phyloP scores from a whole-genome alignment of 2,329 filamentous ascomycete species.

The Clonostachys solani region DNA sequence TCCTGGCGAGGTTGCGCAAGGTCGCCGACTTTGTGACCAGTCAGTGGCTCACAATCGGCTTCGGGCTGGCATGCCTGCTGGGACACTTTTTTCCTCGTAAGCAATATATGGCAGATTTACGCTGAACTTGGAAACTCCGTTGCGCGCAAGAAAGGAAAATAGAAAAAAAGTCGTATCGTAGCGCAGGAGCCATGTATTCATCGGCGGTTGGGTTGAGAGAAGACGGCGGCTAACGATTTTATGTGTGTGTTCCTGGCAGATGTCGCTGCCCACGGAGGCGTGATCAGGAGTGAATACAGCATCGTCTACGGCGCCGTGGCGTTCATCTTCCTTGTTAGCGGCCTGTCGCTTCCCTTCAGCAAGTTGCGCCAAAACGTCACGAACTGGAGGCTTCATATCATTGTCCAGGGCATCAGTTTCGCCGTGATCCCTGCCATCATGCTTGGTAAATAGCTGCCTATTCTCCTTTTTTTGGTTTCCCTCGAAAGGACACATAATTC shows the following conservation, averaged over 20 bases:
- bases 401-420: conserved; percentile 66
- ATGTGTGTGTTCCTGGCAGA: conserved; percentile 22
- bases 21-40: conserved; percentile 33
- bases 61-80: conserved; percentile 47
- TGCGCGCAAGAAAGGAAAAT: no score
- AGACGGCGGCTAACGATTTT: background rate
- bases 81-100: conserved; percentile 37
- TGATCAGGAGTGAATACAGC: conserved; percentile 49
- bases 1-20: conserved; percentile 2
- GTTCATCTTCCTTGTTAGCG: conserved; percentile 68
- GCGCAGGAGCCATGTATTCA: background rate
- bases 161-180: background rate
- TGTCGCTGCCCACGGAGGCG: conserved; percentile 41
- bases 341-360: conserved; percentile 60
- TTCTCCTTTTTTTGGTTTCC: background rate
- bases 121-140: no score
- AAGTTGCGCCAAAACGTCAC: conserved; percentile 57
- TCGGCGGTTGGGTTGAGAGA: conserved; percentile 3
- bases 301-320: conserved; percentile 67
- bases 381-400: conserved; percentile 64
- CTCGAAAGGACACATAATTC: background rate
- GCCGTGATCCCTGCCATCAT: conserved; percentile 61
- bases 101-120: conserved; percentile 6
- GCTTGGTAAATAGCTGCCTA: conserved; percentile 35
- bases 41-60: conserved; percentile 63